phyloP scores from a whole-genome alignment of 257 asterid genomes.

The Salvia splendens region DNA sequence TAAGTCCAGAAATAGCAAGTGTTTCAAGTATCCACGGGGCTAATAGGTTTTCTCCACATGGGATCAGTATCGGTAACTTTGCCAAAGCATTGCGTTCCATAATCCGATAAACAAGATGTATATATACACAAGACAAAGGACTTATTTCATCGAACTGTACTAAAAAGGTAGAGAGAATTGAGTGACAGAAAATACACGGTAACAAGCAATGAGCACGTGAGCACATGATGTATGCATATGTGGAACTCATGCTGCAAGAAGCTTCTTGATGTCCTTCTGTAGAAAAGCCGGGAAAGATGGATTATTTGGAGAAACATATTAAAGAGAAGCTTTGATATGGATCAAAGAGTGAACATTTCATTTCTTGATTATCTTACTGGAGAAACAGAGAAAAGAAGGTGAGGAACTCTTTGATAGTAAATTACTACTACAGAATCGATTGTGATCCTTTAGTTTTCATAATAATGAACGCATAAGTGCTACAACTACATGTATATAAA shows the following conservation, averaged over 20 bases:
- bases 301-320: conserved; percentile 5
- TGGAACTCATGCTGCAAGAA: conserved; percentile 52
- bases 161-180: not conserved
- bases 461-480: not conserved
- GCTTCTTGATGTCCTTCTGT: conserved; percentile 73
- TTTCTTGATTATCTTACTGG: not conserved
- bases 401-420: conserved; percentile 8
- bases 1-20: no score
- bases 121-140: not conserved
- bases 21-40: no score
- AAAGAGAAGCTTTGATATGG: not conserved
- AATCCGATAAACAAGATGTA: not conserved
- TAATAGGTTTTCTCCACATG: not conserved
- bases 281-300: conserved; percentile 18
- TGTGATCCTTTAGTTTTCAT: not conserved
- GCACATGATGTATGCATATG: conserved; percentile 17
- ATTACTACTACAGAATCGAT: not conserved
- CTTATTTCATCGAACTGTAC: conserved; percentile 24
- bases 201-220: not conserved
- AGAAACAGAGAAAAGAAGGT: not conserved
- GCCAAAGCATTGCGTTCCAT: not conserved
- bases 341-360: not conserved
- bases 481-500: not conserved
- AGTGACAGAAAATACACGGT: not conserved
- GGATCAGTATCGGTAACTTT: not conserved